Percentiles rank a stretch among this genome's conserved stretches.
Conservation (phyloP, 2,329 filamentous ascomycete species). For the Trichoderma harzianum region DNA sequence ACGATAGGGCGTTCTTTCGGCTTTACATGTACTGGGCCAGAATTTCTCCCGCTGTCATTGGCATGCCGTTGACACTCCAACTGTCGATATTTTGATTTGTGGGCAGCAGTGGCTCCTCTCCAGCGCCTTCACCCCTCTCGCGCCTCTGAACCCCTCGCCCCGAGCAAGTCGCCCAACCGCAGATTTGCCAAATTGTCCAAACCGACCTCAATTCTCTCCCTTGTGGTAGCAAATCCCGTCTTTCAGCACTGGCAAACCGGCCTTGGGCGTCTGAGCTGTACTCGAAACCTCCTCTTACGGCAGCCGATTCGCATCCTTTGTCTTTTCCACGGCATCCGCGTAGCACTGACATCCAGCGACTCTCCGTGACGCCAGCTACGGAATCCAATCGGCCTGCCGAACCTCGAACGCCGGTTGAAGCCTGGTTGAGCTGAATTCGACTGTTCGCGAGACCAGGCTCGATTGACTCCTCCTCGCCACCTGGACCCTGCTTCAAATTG, state of each 20-base stretch:
- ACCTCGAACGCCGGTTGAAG: constrained; percentile 16
- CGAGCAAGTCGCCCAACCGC: constrained; percentile 18
- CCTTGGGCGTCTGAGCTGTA: background rate
- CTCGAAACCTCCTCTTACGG: background rate
- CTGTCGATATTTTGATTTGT: constrained; percentile 12
- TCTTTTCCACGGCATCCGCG: constrained; percentile 17
- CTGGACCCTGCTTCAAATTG: background rate
- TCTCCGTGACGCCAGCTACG: background rate
- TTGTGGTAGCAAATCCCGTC: background rate
- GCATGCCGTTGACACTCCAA: background rate
- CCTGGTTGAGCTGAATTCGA: constrained; percentile 2
- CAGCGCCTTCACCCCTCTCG: constrained; percentile 16
- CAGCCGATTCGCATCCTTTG: background rate
- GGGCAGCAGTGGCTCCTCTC: constrained; percentile 15
- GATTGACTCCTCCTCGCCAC: constrained; percentile 2
- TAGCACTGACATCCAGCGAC: background rate
- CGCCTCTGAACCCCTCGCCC: constrained; percentile 19
- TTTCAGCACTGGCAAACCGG: background rate
- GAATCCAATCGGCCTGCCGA: constrained; percentile 3
- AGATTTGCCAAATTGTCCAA: constrained; percentile 15
- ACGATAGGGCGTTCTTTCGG: background rate
- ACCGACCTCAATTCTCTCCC: constrained; percentile 18
- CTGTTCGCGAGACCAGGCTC: background rate
- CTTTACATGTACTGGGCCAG: background rate
- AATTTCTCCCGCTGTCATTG: background rate